These are phyloP conservation scores for Coniochaeta sp. DNA, from an alignment of 2,329 filamentous ascomycete genomes.

Conservation along the genomic window DNA sequence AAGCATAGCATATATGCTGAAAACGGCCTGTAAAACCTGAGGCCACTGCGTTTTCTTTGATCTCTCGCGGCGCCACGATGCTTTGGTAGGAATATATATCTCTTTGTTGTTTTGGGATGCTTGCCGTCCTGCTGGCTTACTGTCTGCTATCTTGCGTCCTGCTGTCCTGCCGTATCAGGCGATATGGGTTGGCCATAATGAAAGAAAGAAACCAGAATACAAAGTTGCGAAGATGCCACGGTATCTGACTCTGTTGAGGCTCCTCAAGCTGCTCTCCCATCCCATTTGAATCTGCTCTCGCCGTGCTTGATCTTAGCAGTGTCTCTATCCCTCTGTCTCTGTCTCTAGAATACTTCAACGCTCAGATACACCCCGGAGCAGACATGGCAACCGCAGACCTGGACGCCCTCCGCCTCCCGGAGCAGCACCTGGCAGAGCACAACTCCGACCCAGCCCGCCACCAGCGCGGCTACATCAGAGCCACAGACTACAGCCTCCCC, in stretches of 20 bases:
- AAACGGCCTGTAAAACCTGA: not conserved
- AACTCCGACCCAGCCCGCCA: conserved; percentile 15
- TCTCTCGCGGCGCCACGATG: not conserved
- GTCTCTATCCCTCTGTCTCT: not conserved
- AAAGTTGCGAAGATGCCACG: not conserved
- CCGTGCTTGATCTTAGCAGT: not conserved
- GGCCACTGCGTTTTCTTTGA: not conserved
- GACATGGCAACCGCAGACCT: not conserved
- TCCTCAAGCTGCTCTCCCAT: not conserved
- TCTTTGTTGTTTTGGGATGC: too few species aligned
- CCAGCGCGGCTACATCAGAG: conserved; percentile 27
- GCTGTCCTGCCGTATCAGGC: not conserved
- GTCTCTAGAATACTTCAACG: too few species aligned
- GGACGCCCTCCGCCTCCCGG: not conserved
- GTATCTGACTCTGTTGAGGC: not conserved
- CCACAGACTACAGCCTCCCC: conserved; percentile 31
- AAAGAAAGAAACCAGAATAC: not conserved
- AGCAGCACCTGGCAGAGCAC: conserved; percentile 16
- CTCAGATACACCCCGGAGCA: too few species aligned
- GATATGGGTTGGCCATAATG: not conserved
- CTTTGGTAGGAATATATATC: not conserved
- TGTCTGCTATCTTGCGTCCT: not conserved
- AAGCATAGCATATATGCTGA: not conserved
- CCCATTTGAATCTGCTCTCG: not conserved
- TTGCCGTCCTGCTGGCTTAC: too few species aligned